A percentile compares a stretch with the other conserved stretches of the same genome.
These are phyloP conservation scores for Barbarea vulgaris DNA, from an alignment of 345 rosid species.

Conservation along the genomic window DNA sequence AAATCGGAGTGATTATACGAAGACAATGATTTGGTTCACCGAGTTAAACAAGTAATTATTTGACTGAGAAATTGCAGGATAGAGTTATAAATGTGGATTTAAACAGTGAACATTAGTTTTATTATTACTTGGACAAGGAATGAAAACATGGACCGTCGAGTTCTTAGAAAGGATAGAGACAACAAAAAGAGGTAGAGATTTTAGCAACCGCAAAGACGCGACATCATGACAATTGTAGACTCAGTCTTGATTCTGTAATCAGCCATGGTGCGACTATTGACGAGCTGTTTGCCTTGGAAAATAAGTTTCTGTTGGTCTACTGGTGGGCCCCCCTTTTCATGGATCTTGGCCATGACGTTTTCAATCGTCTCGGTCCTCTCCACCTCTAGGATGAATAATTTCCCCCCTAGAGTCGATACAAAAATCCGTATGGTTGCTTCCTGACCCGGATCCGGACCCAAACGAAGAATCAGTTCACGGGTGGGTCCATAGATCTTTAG, in stretches of 20 bases:
- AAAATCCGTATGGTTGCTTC: neutral
- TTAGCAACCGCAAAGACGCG: neutral
- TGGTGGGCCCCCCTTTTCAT: neutral
- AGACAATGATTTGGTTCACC: no score
- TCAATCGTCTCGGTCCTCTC: neutral
- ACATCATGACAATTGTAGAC: neutral
- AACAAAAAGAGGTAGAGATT: no score
- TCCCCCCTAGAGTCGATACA: neutral
- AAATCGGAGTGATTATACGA: no score
- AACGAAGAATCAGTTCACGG: constrained; percentile 3
- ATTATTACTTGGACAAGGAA: no score
- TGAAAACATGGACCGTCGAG: no score
- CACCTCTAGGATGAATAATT: neutral
- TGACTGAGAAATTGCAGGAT: no score
- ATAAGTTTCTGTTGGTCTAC: neutral
- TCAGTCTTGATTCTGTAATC: neutral
- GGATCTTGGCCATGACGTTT: constrained; percentile 4
- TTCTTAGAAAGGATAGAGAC: no score
- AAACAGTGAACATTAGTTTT: no score
- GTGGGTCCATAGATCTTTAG: constrained; percentile 14
- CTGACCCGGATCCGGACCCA: neutral
- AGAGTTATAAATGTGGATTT: no score
- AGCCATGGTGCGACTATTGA: neutral
- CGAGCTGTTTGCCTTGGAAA: neutral
- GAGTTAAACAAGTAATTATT: no score